Conservation (phyloP, 1,139 yeast species). For the Zygotorulaspora mrakii region DNA sequence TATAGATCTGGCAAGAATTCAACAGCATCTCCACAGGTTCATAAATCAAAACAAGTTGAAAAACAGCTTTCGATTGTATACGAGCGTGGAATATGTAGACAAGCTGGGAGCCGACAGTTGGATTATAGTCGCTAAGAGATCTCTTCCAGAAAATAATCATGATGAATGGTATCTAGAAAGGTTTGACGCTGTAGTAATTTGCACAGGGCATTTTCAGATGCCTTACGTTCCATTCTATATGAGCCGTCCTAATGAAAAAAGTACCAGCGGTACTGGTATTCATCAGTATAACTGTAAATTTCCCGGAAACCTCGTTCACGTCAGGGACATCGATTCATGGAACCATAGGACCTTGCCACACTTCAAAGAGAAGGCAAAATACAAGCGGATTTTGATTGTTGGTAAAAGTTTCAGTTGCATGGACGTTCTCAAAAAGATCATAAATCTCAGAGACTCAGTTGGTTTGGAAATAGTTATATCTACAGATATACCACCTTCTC, state of each 20-base stretch:
- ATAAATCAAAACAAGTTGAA: conserved; percentile 9
- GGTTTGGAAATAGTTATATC: conserved; percentile 16
- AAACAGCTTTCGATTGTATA: conserved; percentile 12
- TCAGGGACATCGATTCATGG: conserved; percentile 22
- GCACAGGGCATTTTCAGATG: conserved; percentile 47
- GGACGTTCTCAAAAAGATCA: conserved; percentile 19
- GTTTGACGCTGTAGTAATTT: conserved; percentile 40
- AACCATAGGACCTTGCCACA: conserved; percentile 14
- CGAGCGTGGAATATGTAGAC: conserved; percentile 19
- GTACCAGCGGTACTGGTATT: conserved; percentile 9
- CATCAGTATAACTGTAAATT: conserved; percentile 18
- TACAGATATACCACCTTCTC: conserved; percentile 16
- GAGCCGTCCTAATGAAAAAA: conserved; percentile 13
- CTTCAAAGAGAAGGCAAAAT: conserved; percentile 4
- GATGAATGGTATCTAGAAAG: conserved; percentile 37
- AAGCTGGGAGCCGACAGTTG: conserved; percentile 18
- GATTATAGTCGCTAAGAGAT: conserved; percentile 16
- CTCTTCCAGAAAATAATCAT: conserved; percentile 10
- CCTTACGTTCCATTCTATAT: conserved; percentile 44
- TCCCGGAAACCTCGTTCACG: conserved; percentile 18
- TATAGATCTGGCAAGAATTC: conserved; percentile 12
- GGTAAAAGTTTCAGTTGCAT: conserved; percentile 24
- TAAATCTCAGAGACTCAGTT: conserved; percentile 10
- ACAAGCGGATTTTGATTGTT: conserved; percentile 17
- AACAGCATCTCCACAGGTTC: conserved; percentile 9